Base-by-base conservation (phyloP, 139 green algal genomes). In the Coelastrella sp. region DNA sequence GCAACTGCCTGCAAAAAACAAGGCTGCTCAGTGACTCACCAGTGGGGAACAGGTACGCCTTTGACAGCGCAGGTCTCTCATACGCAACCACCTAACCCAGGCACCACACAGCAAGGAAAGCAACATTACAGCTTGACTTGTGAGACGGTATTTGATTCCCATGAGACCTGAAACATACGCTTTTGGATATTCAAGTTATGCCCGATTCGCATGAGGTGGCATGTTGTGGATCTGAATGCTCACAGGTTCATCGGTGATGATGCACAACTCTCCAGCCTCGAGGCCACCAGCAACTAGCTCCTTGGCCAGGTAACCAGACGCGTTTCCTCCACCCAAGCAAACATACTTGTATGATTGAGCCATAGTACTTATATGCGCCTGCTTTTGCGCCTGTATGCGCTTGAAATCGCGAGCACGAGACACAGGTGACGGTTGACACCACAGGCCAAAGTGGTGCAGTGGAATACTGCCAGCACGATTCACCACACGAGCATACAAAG, bases 51-150 rank as follows among this genome's bases (percentile, higher is more conserved):
- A 99, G 94, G 91, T 98, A 99, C 0, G 93, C 97, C 92, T 99
- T 99, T 79, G 88, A 96, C 4, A 99, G 93, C 0, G 97, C 97
- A 9, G 97, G 97, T 22, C 97, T 93, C 92, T 99, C 97, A 84
- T 99, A 99, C 9, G 96, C 85, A 4, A 97, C 95, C 14, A 93
- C 78, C 92, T 95, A 86, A 8, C 24, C 7, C 49, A n/a, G 14
- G 73, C n/a, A 59, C 58, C 17, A 80, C 7, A 58, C 74, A 80
- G 12, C 15, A 72, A 14, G 15, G 63, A 4, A 17, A 14, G 15
- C 63, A 72, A 7, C 5, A 25, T 66, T 14, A 68, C 75, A 86
- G 22, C 10, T 60, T 76, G 19, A 82, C 66, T 35, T 63, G 65
- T 8, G 24, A 76, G 49, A 27, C 12, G 9, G 8, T 24, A 75